These are phyloP conservation scores for Vitis hybrid DNA, from an alignment of 177 flowering plant genomes.

Conservation along the genomic window DNA sequence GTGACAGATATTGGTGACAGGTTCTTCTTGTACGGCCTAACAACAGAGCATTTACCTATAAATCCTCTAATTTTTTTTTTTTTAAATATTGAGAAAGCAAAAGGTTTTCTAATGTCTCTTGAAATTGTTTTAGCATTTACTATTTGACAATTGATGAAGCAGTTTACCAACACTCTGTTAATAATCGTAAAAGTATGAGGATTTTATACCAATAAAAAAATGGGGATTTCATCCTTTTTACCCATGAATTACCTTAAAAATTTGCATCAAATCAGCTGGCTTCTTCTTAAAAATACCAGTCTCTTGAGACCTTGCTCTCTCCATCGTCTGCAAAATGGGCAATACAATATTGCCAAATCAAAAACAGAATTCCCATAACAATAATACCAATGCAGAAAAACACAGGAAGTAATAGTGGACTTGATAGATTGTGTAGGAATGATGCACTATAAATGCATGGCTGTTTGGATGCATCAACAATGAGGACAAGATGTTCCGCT, in stretches of 20 bases:
- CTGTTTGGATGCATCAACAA: too few species aligned
- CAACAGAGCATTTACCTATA: too few species aligned
- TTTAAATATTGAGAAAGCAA: neutral
- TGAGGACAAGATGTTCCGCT: too few species aligned
- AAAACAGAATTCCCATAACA: neutral
- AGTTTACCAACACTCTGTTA: neutral
- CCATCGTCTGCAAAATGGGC: slow-evolving; percentile 73
- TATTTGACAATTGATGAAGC: neutral
- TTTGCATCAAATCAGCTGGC: slow-evolving; percentile 95
- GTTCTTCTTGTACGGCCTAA: too few species aligned
- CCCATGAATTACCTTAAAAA: slow-evolving; percentile 67
- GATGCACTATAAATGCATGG: too few species aligned
- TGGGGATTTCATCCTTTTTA: too few species aligned
- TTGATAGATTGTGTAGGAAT: too few species aligned
- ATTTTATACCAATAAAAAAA: too few species aligned
- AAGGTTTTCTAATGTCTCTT: neutral
- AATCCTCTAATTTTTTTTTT: too few species aligned
- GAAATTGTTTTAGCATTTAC: neutral
- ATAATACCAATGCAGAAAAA: neutral
- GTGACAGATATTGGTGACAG: too few species aligned
- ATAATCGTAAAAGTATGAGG: neutral
- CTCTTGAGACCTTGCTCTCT: slow-evolving; percentile 79
- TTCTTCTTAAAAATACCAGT: slow-evolving; percentile 85
- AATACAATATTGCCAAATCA: neutral
- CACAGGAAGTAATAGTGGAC: too few species aligned